Base-by-base conservation (phyloP, 129 eudicot species). In the Lactuca sativa region DNA sequence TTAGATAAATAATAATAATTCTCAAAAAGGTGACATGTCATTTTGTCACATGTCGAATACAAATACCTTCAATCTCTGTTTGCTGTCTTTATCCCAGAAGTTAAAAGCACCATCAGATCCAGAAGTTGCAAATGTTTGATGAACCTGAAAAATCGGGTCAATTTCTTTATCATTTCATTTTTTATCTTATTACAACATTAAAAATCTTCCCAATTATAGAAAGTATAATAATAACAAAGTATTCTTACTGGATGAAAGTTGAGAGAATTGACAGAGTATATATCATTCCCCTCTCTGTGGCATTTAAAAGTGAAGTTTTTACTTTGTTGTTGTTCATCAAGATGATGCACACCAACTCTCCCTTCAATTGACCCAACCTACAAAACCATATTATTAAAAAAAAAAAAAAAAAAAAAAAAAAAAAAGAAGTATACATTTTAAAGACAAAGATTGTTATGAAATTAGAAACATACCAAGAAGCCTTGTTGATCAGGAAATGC, bases 301-400 rank as follows among this genome's bases (percentile, higher is more conserved):
- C 97, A 90, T 81, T 95, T 90, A 81, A 95, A 95, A 56, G 99
- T 90, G 55, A 95, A 95, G 78, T 95, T 95, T 82, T 90, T 90
- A 78, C 80, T 78, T 66, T 85, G 85, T 25, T 85, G 97, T 56
- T 85, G 34, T 56, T 95, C 99, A 76, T 95, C 99, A 70, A 95
- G 89, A 75, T 95, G 97, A 77, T 90, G 99, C 11, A 95, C 96
- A 63, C 99, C 99, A 78, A 95, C 97, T 75, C 97, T 84, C 67
- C 99, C 99, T 80, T 95, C 99, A 52, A 95, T 95, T 52, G 99
- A 90, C 31, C 99, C 99, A 80, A 95, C 99, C 99, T 95, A 70
- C 56, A 15, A 37, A 79, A 4, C 65, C 67, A 41, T 38, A n/a
- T 53, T 17, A 62, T 55, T 17, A 51, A 53, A 49, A 12, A 63